Percentiles rank a stretch among this genome's conserved stretches.
These are phyloP conservation scores for Yarrowia divulgata DNA, from an alignment of 805 yeast genomes.

Conservation along the genomic window DNA sequence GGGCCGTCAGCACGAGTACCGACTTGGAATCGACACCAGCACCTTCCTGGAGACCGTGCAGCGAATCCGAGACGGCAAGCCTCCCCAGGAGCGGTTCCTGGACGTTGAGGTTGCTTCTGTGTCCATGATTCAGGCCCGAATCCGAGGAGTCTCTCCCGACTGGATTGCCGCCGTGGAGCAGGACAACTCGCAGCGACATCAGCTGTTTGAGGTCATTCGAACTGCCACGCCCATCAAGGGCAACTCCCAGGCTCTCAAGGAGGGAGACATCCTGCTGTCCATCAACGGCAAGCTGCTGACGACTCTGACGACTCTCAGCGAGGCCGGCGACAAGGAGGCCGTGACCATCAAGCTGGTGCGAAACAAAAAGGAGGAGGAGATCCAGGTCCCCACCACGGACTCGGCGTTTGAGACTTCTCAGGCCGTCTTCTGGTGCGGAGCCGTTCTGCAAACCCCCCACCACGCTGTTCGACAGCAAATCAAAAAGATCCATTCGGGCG, in stretches of 20 bases:
- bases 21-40: constrained; percentile 79
- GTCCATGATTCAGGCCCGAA: constrained; percentile 75
- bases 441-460: constrained; percentile 85
- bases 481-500: constrained; percentile 76
- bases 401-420: constrained; percentile 69
- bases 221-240: constrained; percentile 56
- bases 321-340: constrained; percentile 54
- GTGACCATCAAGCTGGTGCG: constrained; percentile 73
- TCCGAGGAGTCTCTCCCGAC: constrained; percentile 84
- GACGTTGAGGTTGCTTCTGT: constrained; percentile 80
- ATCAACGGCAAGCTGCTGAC: constrained; percentile 71
- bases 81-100: constrained; percentile 67
- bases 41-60: constrained; percentile 67
- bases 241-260: constrained; percentile 49
- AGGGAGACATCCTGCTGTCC: constrained; percentile 79
- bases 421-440: constrained; percentile 83
- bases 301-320: constrained; percentile 69
- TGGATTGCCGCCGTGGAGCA: constrained; percentile 78
- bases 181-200: constrained; percentile 68
- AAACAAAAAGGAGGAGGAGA: constrained; percentile 66
- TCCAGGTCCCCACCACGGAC: constrained; percentile 69
- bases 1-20: constrained; percentile 65
- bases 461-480: constrained; percentile 89
- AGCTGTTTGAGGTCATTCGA: constrained; percentile 73
- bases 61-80: constrained; percentile 56